Base-by-base conservation (phyloP, 2,329 filamentous ascomycete species). In the Colletotrichum siamense region DNA sequence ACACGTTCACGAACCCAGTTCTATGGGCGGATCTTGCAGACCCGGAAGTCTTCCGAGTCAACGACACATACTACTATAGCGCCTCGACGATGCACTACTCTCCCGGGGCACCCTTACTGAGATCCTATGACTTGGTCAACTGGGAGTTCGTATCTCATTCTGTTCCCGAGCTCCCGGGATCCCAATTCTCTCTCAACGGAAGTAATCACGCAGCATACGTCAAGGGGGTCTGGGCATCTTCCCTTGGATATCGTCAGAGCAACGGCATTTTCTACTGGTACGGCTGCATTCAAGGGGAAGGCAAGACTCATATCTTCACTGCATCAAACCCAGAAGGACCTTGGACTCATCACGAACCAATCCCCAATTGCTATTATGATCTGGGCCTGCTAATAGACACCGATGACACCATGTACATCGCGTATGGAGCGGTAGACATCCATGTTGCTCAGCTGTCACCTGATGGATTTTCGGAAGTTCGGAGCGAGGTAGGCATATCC, bases 161-260 rank as follows among this genome's bases (percentile, higher is more conserved):
- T 2, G 83, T 88, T 5, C 86, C 86, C 1, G 73, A 76, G 2
- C 82, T 88, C 2, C 78, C 86, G 61, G 84, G 85, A 22, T 74
- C 82, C 22, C 82, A 83, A 15, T 90, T 90, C 81, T 82, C 87
- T 79, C 80, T 91, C 32, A 82, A 82, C 12, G 83, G 82, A 5
- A 82, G 83, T 5, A 81, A 82, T 5, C 55, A 26, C 16, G 81
- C 82, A 2, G 89, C 89, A 1, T 92, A 92, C 75, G 84, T 88
- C 8, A 85, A 87, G 64, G 91, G 91, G 0, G 89, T 89, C n/a
- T 92, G 88, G 87, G 91, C 91, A 0, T 90, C 87, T 3, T 87
- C 86, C 1, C 82, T 91, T 75, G 83, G 86, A 4, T 90, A 91
- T 79, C 72, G 78, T 16, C 63, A 76, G 63, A 71, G 66, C 52